phyloP scores from a whole-genome alignment of 164 flowering plant genomes.

The Vitis rupestris region DNA sequence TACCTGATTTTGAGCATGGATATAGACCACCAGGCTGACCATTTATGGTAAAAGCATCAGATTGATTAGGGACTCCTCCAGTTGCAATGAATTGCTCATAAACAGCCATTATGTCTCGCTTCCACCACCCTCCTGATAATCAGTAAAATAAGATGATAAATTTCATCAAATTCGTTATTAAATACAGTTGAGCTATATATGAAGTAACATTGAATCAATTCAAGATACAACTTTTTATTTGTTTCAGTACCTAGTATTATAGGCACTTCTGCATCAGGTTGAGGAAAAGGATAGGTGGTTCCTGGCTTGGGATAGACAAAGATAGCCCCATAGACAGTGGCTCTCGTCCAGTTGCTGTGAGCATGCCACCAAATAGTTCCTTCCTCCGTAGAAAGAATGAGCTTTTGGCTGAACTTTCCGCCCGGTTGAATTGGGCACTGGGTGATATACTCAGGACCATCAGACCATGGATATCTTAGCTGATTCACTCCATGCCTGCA shows the following conservation, averaged over 20 bases:
- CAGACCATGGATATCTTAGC: conserved; percentile 53
- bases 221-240: too few species aligned
- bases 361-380: conserved; percentile 73
- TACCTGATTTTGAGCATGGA: conserved; percentile 31
- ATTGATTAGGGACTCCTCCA: conserved; percentile 17
- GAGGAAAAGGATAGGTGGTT: conserved; percentile 30
- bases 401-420: conserved; percentile 25
- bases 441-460: conserved; percentile 49
- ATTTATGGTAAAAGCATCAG: conserved; percentile 25
- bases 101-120: conserved; percentile 13
- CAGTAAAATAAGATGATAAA: background rate
- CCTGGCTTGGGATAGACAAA: conserved; percentile 26
- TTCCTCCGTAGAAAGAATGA: conserved; percentile 34
- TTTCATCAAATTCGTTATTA: background rate
- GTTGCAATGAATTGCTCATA: background rate
- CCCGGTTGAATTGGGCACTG: conserved; percentile 56
- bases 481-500: conserved; percentile 50
- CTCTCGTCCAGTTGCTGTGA: conserved; percentile 53
- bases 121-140: conserved; percentile 20
- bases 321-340: conserved; percentile 44
- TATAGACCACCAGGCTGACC: conserved; percentile 31
- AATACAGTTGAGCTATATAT: too few species aligned
- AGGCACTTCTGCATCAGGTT: conserved; percentile 30
- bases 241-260: conserved; percentile 30
- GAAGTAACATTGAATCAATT: background rate